These are phyloP conservation scores for Eucommia ulmoides DNA, from an alignment of 257 asterid genomes.

Conservation along the genomic window DNA sequence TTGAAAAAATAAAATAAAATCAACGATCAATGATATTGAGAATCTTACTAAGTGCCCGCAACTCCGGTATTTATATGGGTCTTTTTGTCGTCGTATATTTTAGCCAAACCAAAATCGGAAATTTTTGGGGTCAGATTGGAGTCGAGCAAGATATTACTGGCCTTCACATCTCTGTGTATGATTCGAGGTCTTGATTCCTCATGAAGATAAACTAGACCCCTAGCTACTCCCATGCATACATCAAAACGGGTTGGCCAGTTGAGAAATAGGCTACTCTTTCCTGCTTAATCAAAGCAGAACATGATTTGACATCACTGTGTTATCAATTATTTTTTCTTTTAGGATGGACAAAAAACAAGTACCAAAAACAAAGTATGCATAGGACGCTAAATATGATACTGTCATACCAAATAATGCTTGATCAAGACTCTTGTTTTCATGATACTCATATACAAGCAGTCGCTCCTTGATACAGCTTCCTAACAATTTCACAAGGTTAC, in stretches of 20 bases:
- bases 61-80: background rate
- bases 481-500: background rate
- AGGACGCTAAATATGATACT: too few relatives aligned
- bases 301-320: too few relatives aligned
- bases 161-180: background rate
- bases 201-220: background rate
- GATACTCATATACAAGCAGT: background rate
- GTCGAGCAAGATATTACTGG: background rate
- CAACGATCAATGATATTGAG: background rate
- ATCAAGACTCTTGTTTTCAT: conserved; percentile 1
- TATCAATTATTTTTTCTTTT: background rate
- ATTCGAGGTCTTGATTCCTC: conserved; percentile 1
- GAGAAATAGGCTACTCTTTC: background rate
- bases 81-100: background rate
- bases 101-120: conserved; percentile 1
- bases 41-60: background rate
- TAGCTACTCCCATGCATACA: background rate
- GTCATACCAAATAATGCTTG: background rate
- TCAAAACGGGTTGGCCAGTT: background rate
- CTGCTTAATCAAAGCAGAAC: too few relatives aligned
- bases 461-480: background rate
- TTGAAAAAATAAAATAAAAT: background rate
- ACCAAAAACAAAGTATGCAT: too few relatives aligned
- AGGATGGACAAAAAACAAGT: background rate
- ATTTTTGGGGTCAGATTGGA: background rate